Conservation (phyloP, 495 filamentous ascomycete genomes). For the Immersiella caudata region DNA sequence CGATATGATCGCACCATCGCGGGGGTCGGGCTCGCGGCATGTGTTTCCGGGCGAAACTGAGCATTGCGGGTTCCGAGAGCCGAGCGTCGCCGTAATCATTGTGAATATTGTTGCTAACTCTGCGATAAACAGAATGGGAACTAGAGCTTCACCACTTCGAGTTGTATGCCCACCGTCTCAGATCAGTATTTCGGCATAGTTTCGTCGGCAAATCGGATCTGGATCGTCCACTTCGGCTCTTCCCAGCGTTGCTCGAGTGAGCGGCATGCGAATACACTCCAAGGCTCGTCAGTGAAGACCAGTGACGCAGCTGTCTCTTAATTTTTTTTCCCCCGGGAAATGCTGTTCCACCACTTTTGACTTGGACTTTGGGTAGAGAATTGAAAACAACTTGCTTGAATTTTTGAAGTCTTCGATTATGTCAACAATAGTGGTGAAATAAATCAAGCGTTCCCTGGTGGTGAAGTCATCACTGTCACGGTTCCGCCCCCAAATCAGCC, state of each 20-base stretch:
- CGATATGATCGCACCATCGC: too few relatives aligned
- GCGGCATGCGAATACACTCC: background rate
- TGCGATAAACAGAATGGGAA: too few relatives aligned
- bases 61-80: too few relatives aligned
- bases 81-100: too few relatives aligned
- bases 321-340: too few relatives aligned
- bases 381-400: background rate
- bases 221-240: background rate
- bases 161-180: background rate
- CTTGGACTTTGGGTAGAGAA: too few relatives aligned
- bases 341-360: too few relatives aligned
- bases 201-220: background rate
- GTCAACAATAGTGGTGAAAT: conserved; percentile 27
- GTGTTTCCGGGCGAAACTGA: too few relatives aligned
- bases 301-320: background rate
- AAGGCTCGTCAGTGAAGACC: background rate
- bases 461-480: conserved; percentile 15
- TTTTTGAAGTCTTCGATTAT: conserved; percentile 11
- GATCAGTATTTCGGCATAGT: background rate
- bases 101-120: too few relatives aligned
- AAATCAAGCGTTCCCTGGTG: conserved; percentile 19
- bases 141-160: background rate
- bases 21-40: too few relatives aligned
- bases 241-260: background rate
- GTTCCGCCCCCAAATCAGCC: conserved; percentile 27